phyloP scores from a whole-genome alignment of 495 filamentous ascomycete genomes.

The Echria macrotheca region DNA sequence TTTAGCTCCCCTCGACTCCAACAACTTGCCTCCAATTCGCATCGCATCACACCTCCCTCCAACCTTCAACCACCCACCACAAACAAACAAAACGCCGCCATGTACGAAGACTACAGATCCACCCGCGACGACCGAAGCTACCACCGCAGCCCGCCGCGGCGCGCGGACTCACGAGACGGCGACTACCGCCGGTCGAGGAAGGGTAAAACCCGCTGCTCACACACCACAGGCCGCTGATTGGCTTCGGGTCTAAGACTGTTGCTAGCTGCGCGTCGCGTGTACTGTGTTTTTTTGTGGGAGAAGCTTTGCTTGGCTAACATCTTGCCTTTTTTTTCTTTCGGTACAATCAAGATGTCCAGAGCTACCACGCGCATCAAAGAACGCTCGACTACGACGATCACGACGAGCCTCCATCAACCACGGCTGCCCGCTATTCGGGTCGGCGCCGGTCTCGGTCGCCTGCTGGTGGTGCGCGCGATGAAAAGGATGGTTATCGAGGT shows the following conservation, averaged over 20 bases:
- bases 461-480: too few species aligned
- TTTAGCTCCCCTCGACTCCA: too few species aligned
- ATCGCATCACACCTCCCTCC: too few species aligned
- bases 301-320: conserved; percentile 28
- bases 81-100: too few species aligned
- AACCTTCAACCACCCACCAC: too few species aligned
- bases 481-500: background rate
- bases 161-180: conserved; percentile 24
- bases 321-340: too few species aligned
- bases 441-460: too few species aligned
- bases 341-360: too few species aligned
- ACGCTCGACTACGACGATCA: conserved; percentile 30
- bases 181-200: conserved; percentile 39
- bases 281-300: background rate
- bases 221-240: too few species aligned
- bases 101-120: conserved; percentile 22
- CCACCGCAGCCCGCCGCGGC: conserved; percentile 18
- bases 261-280: conserved; percentile 3
- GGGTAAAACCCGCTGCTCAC: too few species aligned
- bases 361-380: conserved; percentile 4
- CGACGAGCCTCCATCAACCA: conserved; percentile 7
- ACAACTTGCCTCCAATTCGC: too few species aligned
- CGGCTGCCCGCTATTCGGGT: too few species aligned
- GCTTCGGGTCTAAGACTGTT: conserved; percentile 10
- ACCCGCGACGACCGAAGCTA: conserved; percentile 9